A percentile compares a stretch with the other conserved stretches of the same genome.
Conservation (phyloP, 2,329 filamentous ascomycete species). For the Volutella citrinella region DNA sequence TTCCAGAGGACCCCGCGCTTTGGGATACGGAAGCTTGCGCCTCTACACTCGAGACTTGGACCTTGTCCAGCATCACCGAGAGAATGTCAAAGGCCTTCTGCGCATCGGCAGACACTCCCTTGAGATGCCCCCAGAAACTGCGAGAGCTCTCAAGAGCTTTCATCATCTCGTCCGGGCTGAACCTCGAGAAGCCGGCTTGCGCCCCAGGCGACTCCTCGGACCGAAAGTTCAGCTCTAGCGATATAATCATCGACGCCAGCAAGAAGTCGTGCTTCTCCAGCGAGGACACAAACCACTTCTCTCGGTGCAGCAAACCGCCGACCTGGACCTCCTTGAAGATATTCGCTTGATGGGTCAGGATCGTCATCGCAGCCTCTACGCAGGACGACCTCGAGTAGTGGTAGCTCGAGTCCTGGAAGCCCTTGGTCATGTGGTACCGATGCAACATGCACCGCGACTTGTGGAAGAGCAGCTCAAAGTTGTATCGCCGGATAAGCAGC, state of each 20-base stretch:
- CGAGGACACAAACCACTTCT: slow-evolving; percentile 16
- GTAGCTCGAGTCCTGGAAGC: slow-evolving; percentile 11
- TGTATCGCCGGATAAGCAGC: slow-evolving; percentile 14
- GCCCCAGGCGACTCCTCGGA: slow-evolving; percentile 1
- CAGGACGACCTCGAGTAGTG: slow-evolving; percentile 12
- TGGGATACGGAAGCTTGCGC: background rate
- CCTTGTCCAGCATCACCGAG: slow-evolving; percentile 12
- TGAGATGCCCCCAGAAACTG: slow-evolving; percentile 12
- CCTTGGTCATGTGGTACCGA: slow-evolving; percentile 15
- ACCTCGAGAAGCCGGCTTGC: too few relatives aligned
- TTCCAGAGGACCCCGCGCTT: too few relatives aligned
- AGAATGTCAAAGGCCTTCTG: slow-evolving; percentile 14
- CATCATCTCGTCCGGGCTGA: slow-evolving; percentile 4
- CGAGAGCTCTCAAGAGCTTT: slow-evolving; percentile 11
- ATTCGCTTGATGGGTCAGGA: slow-evolving; percentile 7
- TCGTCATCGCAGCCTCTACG: slow-evolving; percentile 14
- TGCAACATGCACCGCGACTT: slow-evolving; percentile 15
- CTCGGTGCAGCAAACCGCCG: slow-evolving; percentile 7
- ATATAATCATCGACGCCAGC: slow-evolving; percentile 16
- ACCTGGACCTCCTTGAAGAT: slow-evolving; percentile 17
- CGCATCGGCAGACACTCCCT: slow-evolving; percentile 10
- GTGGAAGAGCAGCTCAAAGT: slow-evolving; percentile 14
- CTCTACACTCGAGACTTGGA: background rate
- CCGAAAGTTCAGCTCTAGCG: slow-evolving; percentile 12
- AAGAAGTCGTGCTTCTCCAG: slow-evolving; percentile 16